phyloP scores from a whole-genome alignment of 768 basidiomycete species.

The Pleurotus citrinopileatus region DNA sequence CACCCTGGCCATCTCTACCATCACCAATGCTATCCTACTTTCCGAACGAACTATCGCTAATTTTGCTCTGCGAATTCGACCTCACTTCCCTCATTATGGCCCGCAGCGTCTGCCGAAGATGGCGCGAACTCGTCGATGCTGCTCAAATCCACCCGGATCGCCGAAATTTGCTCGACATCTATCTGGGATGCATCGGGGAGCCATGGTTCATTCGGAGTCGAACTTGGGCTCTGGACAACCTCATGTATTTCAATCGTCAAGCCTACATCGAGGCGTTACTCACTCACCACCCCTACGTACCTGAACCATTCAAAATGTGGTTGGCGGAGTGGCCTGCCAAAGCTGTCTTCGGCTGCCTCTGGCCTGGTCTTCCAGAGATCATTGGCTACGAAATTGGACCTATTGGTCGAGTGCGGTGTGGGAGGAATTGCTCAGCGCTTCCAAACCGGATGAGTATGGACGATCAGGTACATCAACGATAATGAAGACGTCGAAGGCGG shows the following conservation, averaged over 20 bases:
- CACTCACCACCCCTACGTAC: background rate
- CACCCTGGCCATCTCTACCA: no score
- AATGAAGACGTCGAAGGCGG: background rate
- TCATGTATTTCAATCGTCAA: background rate
- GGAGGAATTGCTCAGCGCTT: background rate
- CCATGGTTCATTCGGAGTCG: background rate
- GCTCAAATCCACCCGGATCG: background rate
- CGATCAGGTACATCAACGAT: background rate
- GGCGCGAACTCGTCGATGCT: background rate
- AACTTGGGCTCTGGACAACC: background rate
- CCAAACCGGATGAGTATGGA: no score
- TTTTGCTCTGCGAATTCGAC: background rate
- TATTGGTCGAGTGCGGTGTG: background rate
- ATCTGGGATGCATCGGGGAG: background rate
- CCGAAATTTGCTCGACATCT: background rate
- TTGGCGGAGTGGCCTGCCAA: slow-evolving; percentile 23
- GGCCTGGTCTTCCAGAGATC: slow-evolving; percentile 17
- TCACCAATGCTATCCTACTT: no score
- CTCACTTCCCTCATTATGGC: background rate
- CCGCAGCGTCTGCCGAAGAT: background rate
- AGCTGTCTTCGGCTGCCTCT: slow-evolving; percentile 16
- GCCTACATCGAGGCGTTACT: slow-evolving; percentile 1
- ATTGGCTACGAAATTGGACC: background rate
- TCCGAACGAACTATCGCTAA: background rate
- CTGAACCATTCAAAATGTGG: slow-evolving; percentile 14